Evolutionary conservation across 2,329 filamentous ascomycete species (phyloP).

Genomic region (Scolecobasidium constrictum): DNA sequence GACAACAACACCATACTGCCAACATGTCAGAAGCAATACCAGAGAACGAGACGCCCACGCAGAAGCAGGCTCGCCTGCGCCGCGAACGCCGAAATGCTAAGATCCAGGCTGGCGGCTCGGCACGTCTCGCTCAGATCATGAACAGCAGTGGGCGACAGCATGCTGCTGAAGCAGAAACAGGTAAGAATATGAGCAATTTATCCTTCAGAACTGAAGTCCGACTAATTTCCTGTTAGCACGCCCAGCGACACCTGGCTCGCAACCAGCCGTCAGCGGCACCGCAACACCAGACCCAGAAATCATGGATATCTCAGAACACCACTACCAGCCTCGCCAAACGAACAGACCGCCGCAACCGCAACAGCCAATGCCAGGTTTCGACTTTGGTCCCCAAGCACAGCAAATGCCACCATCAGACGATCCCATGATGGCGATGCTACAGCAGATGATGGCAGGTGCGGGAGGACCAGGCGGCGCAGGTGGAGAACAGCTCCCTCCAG

Average conservation of each 20-base stretch:
- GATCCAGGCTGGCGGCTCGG: slow-evolving; percentile 59
- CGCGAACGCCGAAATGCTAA: slow-evolving; percentile 74
- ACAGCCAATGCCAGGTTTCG: slow-evolving; percentile 51
- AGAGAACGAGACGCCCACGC: slow-evolving; percentile 29
- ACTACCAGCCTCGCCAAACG: slow-evolving; percentile 17
- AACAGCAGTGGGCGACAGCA: slow-evolving; percentile 46
- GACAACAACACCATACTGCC: not conserved
- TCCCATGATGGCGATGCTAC: slow-evolving; percentile 64
- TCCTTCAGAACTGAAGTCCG: not conserved
- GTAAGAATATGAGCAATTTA: not conserved
- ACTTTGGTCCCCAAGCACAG: slow-evolving; percentile 20
- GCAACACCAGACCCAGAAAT: slow-evolving; percentile 13
- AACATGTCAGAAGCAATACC: slow-evolving; percentile 4
- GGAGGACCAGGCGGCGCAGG: slow-evolving; percentile 12
- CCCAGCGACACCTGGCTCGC: not conserved
- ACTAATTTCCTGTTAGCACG: not conserved
- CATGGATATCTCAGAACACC: slow-evolving; percentile 14
- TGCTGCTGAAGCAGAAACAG: slow-evolving; percentile 7
- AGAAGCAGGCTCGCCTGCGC: slow-evolving; percentile 57
- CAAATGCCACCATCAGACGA: slow-evolving; percentile 35
- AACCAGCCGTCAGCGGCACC: not conserved
- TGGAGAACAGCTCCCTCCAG: slow-evolving; percentile 25
- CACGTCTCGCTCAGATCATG: slow-evolving; percentile 64
- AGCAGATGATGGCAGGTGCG: slow-evolving; percentile 53
- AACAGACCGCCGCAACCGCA: slow-evolving; percentile 46